Percentiles rank a stretch among this genome's conserved stretches.
Conservation (phyloP, 1,284 basidiomycete species). For the Ceratobasidium sp. region DNA sequence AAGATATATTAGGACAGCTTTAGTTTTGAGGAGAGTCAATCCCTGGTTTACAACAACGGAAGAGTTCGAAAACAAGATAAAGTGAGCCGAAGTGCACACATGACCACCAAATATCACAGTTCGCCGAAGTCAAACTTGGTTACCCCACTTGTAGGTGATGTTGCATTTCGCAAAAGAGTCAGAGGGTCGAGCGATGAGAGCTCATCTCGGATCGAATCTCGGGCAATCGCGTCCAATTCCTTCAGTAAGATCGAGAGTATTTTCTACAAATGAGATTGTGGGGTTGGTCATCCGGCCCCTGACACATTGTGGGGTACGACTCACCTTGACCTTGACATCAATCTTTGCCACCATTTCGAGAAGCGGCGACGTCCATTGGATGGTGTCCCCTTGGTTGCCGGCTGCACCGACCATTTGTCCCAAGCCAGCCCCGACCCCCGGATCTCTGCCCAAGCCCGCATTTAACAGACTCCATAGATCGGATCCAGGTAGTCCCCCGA, state of each 20-base stretch:
- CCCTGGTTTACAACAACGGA: too few relatives aligned
- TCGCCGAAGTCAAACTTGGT: slow-evolving; percentile 24
- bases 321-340: slow-evolving; percentile 79
- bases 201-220: slow-evolving; percentile 79
- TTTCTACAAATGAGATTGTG: slow-evolving; percentile 61
- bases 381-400: slow-evolving; percentile 35
- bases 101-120: neutral
- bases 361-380: slow-evolving; percentile 43
- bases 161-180: slow-evolving; percentile 62
- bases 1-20: too few relatives aligned
- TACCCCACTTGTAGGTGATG: slow-evolving; percentile 29
- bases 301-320: slow-evolving; percentile 44
- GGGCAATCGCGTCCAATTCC: slow-evolving; percentile 79
- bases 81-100: neutral
- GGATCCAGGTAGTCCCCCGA: slow-evolving; percentile 24
- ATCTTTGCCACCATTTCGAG: slow-evolving; percentile 75
- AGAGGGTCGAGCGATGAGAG: slow-evolving; percentile 73
- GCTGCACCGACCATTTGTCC: slow-evolving; percentile 24
- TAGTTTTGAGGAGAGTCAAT: too few relatives aligned
- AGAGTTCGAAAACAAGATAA: too few relatives aligned
- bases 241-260: slow-evolving; percentile 73
- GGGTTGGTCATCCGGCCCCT: slow-evolving; percentile 8
- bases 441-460: slow-evolving; percentile 23
- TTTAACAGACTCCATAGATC: slow-evolving; percentile 35
- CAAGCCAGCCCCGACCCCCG: slow-evolving; percentile 7